Conservation (phyloP, 2,329 filamentous ascomycete genomes). For the Fusarium oxysporum region DNA sequence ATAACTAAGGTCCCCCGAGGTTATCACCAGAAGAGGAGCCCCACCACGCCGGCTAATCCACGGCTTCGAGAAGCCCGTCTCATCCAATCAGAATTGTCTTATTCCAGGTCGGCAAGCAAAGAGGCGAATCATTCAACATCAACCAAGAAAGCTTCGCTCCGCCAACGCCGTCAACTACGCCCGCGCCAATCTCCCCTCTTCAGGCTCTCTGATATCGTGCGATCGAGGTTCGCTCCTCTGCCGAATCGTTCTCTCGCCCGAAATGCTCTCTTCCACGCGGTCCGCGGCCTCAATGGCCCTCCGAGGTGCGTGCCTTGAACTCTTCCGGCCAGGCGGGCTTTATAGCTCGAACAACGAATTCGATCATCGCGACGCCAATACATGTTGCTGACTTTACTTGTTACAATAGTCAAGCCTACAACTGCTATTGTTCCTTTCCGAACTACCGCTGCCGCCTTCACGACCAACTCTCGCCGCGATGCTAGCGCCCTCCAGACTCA, state of each 20-base stretch:
- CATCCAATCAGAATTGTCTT: constrained; percentile 48
- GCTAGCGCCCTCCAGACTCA: constrained; percentile 68
- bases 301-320: constrained; percentile 56
- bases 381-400: constrained; percentile 15
- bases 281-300: constrained; percentile 64
- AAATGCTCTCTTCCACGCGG: constrained; percentile 63
- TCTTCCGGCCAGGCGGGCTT: constrained; percentile 36
- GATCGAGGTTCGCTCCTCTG: constrained; percentile 35
- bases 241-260: constrained; percentile 35
- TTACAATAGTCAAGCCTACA: constrained; percentile 70
- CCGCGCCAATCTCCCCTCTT: constrained; percentile 32
- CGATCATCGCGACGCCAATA: constrained; percentile 9
- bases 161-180: constrained; percentile 27
- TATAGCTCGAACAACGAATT: constrained; percentile 29
- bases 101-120: constrained; percentile 45
- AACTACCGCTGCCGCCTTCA: constrained; percentile 69
- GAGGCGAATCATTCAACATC: constrained; percentile 49
- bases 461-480: constrained; percentile 74
- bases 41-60: constrained; percentile 46
- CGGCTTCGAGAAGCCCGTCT: constrained; percentile 13
- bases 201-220: constrained; percentile 24
- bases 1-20: neutral
- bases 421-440: constrained; percentile 72
- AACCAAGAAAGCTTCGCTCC: constrained; percentile 42
- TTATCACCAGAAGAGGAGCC: constrained; percentile 16